Evolutionary conservation across 1,139 yeast genomes (phyloP), one percentile per base, ranked within the genome.

Genomic region (Geotrichum klebahnii): DNA sequence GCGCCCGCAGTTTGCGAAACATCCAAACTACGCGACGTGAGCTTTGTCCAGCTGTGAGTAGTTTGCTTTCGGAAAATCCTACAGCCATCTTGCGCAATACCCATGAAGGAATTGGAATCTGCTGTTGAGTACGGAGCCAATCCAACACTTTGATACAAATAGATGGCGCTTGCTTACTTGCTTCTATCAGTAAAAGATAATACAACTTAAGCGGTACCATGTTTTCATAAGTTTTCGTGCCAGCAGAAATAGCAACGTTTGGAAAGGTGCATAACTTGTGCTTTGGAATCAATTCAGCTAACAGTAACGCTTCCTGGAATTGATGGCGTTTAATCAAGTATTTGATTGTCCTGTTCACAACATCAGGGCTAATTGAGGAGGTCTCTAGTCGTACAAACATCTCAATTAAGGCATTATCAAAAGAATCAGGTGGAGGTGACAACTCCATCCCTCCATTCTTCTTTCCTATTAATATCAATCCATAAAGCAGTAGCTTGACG

Each of bases 1-100:
- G 41, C 5, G 46, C 50, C 16, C 58, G 46, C 22, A 59, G 43
- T 6, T 53, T 45, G 9, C 53, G 47, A 5, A 56, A 34, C 35
- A 56, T 52, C 29, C 44, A 36, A 9, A 49, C 48, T n/a, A 58
- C 53, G 10, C 58, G 50, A 10, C 53, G 49, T 14, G 44, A 52
- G 32, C 59, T 55, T 31, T 52, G 54, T 12, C 55, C 47, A 20
- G 53, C 53, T 24, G 50, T 50, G 10, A 59, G 44, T 14, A 44
- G 35, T 6, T 54, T 50, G 29, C 55, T 54, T 14, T 52, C 28
- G 2, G 61, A 52, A 50, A 56, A 59, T 3, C 61, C 60, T 1
- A 42, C 26, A 23, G 55, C 54, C 53, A 59, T 53, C 6, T 39
- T 31, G 23, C 57, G 53, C 12, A 58, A 39, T 2, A 53, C 54